Evolutionary conservation across 495 filamentous ascomycete species (phyloP).

Genomic region (Sphaerosporella brunnea): DNA sequence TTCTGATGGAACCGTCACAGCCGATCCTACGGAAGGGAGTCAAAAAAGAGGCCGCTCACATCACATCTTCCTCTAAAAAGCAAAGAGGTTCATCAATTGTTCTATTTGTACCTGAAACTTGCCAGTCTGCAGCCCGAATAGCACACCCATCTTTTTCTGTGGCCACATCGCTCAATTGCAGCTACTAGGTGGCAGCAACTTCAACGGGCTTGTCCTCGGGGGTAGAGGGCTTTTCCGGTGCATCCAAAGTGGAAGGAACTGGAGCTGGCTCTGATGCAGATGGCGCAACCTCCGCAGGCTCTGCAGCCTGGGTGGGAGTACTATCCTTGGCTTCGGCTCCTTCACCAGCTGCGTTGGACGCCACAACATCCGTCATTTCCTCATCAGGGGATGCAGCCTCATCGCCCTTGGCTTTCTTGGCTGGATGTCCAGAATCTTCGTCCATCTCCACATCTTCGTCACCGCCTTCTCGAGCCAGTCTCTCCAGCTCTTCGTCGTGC

Average conservation of each 20-base stretch:
- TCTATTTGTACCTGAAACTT: too few species aligned
- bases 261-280: not conserved
- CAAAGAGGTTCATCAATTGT: too few species aligned
- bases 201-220: too few species aligned
- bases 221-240: not conserved
- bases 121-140: too few species aligned
- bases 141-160: too few species aligned
- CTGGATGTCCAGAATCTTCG: constrained; percentile 30
- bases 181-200: too few species aligned
- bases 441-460: constrained; percentile 47
- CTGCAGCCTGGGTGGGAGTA: not conserved
- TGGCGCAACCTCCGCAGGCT: not conserved
- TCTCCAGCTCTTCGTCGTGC: constrained; percentile 35
- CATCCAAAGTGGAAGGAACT: not conserved
- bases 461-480: constrained; percentile 31
- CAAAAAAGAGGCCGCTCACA: too few species aligned
- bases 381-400: constrained; percentile 29
- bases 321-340: not conserved
- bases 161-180: too few species aligned
- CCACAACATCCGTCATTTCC: constrained; percentile 17
- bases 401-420: constrained; percentile 18
- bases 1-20: too few species aligned
- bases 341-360: not conserved
- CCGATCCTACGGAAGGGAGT: too few species aligned
- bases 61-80: too few species aligned